Percentiles rank a stretch among this genome's conserved stretches.
phyloP scores from a whole-genome alignment of 176 grass and related monocot species.

The Cenchrus purpureus region DNA sequence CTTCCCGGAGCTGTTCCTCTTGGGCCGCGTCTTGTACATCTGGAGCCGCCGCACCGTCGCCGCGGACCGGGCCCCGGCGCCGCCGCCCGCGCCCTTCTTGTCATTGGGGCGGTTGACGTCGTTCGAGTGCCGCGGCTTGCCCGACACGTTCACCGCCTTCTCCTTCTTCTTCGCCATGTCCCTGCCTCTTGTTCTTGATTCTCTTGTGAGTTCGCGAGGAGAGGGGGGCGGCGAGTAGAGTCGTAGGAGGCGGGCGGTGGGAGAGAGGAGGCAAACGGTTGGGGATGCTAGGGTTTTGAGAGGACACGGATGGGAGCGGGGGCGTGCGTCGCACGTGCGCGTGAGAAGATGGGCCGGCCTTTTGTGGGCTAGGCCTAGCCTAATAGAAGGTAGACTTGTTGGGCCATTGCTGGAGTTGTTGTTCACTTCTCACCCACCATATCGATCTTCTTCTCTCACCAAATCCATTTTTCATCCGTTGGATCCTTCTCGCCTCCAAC shows the following conservation, averaged over 20 bases:
- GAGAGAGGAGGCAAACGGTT: background rate
- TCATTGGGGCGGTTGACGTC: constrained; percentile 94
- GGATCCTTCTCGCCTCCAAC: no score
- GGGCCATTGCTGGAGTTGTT: background rate
- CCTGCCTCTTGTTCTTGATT: background rate
- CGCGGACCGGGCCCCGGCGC: constrained; percentile 56
- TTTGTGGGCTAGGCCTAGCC: background rate
- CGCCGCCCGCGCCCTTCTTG: constrained; percentile 55
- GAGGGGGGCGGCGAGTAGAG: background rate
- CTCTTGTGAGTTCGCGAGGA: background rate
- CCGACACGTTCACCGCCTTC: constrained; percentile 84
- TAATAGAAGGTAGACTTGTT: background rate
- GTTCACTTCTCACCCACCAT: no score
- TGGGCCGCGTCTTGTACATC: constrained; percentile 77
- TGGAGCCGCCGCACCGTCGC: constrained; percentile 82
- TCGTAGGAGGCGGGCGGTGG: background rate
- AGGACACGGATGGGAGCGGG: background rate
- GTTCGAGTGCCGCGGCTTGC: constrained; percentile 88
- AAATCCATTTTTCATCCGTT: no score
- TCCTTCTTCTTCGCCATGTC: constrained; percentile 86
- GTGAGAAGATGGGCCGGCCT: background rate
- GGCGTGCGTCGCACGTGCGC: constrained; percentile 1
- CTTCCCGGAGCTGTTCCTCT: constrained; percentile 66
- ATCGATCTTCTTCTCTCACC: no score
- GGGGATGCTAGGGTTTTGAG: constrained; percentile 47